Conservation (phyloP, 2,329 filamentous ascomycete species). For the Dothidotthia symphoricarpi region DNA sequence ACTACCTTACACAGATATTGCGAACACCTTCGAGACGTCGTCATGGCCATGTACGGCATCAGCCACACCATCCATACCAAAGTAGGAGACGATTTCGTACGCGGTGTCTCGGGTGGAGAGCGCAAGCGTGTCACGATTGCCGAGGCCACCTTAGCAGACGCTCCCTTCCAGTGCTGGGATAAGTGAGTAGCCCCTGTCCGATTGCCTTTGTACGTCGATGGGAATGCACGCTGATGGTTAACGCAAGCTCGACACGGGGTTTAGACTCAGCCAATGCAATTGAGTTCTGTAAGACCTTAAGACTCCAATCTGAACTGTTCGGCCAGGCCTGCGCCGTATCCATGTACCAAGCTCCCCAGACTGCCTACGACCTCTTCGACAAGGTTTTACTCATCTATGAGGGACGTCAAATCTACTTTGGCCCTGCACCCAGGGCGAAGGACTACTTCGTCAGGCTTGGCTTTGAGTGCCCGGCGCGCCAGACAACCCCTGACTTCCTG, state of each 20-base stretch:
- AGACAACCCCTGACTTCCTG: slow-evolving; percentile 72
- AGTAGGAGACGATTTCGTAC: slow-evolving; percentile 70
- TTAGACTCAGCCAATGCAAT: slow-evolving; percentile 53
- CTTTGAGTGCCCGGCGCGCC: slow-evolving; percentile 64
- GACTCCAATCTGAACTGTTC: slow-evolving; percentile 51
- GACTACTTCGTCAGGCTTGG: slow-evolving; percentile 67
- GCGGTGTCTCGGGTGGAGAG: slow-evolving; percentile 69
- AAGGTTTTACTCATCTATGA: slow-evolving; percentile 74
- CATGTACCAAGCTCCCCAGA: slow-evolving; percentile 54
- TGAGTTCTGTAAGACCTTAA: slow-evolving; percentile 56
- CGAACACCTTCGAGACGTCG: slow-evolving; percentile 41
- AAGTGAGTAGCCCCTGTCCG: too few relatives aligned
- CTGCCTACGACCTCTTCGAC: slow-evolving; percentile 65
- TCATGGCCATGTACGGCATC: slow-evolving; percentile 70
- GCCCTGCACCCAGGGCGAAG: slow-evolving; percentile 59
- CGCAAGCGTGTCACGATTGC: slow-evolving; percentile 35
- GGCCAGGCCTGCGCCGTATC: slow-evolving; percentile 56
- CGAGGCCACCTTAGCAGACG: slow-evolving; percentile 47
- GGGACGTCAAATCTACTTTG: slow-evolving; percentile 75
- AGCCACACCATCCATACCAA: slow-evolving; percentile 65
- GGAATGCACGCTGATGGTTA: too few relatives aligned
- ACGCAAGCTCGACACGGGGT: slow-evolving; percentile 43
- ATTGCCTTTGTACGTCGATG: too few relatives aligned
- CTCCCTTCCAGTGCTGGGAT: slow-evolving; percentile 53
- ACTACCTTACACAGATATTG: neutral